Conservation (phyloP, 1,139 yeast genomes). For the Geotrichum australiense region DNA sequence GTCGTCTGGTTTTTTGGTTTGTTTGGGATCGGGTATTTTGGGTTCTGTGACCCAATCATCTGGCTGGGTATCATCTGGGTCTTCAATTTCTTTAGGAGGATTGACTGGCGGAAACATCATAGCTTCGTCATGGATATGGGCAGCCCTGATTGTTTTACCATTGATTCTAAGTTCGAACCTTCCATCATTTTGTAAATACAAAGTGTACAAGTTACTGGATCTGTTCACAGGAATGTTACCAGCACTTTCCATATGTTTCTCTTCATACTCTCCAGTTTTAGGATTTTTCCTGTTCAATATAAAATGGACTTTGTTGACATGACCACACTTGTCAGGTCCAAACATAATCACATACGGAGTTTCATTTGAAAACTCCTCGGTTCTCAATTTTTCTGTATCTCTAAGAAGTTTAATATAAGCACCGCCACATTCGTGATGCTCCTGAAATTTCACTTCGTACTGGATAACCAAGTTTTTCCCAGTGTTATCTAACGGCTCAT, state of each 20-base stretch:
- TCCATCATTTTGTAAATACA: constrained; percentile 57
- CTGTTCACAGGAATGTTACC: constrained; percentile 58
- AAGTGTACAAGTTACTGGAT: constrained; percentile 61
- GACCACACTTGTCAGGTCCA: constrained; percentile 91
- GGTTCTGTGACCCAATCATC: constrained; percentile 70
- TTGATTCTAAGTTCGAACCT: constrained; percentile 74
- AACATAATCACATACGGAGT: constrained; percentile 83
- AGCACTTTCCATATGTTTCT: constrained; percentile 59
- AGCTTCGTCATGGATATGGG: constrained; percentile 50
- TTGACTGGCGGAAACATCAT: constrained; percentile 55
- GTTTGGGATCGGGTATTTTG: constrained; percentile 59
- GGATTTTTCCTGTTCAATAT: constrained; percentile 58
- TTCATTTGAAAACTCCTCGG: constrained; percentile 47
- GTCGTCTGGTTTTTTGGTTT: constrained; percentile 61
- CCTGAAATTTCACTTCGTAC: constrained; percentile 79
- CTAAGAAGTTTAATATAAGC: constrained; percentile 73
- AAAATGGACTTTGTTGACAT: constrained; percentile 70
- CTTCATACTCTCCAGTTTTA: constrained; percentile 50
- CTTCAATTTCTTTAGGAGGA: constrained; percentile 58
- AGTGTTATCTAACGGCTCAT: constrained; percentile 47
- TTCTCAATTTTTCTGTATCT: constrained; percentile 40
- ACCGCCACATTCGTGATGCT: constrained; percentile 77
- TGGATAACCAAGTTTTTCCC: constrained; percentile 70
- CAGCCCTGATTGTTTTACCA: constrained; percentile 66
- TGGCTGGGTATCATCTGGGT: constrained; percentile 60